A percentile compares a stretch with the other conserved stretches of the same genome.
These are phyloP conservation scores for Kwoniella dejecticola DNA, from an alignment of 768 basidiomycete genomes.

Conservation along the genomic window DNA sequence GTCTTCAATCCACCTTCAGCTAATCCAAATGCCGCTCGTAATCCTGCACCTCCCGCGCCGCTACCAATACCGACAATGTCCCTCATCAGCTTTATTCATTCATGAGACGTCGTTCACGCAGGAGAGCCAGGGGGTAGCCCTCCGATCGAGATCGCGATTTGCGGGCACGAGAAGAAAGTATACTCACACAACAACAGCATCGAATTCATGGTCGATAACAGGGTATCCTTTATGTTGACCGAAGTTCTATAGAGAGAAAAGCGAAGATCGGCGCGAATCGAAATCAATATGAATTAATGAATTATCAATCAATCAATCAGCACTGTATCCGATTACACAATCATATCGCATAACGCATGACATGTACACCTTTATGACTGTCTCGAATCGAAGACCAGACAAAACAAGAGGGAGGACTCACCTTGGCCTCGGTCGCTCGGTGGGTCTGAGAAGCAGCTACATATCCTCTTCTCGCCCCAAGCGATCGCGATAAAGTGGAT, in stretches of 20 bases:
- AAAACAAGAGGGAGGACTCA: constrained; percentile 30
- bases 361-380: neutral
- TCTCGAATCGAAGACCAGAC: neutral
- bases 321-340: neutral
- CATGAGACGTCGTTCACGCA: neutral
- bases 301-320: constrained; percentile 9
- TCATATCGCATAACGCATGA: neutral
- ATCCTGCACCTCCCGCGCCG: constrained; percentile 96
- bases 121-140: too few relatives aligned
- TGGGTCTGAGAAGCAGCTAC: constrained; percentile 47
- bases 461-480: constrained; percentile 26
- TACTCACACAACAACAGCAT: constrained; percentile 95
- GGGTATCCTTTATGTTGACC: constrained; percentile 65
- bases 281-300: too few relatives aligned
- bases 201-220: constrained; percentile 96
- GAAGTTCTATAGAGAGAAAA: constrained; percentile 51
- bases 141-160: too few relatives aligned
- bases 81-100: constrained; percentile 11
- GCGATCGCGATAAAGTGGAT: constrained; percentile 6
- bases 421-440: constrained; percentile 51
- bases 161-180: neutral
- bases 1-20: constrained; percentile 99
- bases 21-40: constrained; percentile 96
- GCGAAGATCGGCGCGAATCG: too few relatives aligned
- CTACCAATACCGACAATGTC: constrained; percentile 59